A percentile compares a stretch with the other conserved stretches of the same genome.
Evolutionary conservation across 768 basidiomycete genomes (phyloP).

Genomic region (Boletus insuetus): DNA sequence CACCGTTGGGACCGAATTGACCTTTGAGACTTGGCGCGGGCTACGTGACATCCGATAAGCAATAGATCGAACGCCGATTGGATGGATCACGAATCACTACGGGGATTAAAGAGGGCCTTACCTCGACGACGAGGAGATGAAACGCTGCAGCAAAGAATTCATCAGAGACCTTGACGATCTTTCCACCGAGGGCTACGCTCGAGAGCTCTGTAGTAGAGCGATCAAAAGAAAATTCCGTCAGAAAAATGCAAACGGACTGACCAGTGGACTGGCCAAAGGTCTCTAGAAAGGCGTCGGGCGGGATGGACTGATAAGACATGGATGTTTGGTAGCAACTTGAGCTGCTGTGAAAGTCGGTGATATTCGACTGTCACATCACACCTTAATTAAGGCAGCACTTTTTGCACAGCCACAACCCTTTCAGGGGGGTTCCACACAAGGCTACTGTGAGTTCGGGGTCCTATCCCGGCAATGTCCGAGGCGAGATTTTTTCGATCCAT

Average conservation of each 20-base stretch:
- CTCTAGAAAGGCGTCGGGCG: conserved; percentile 45
- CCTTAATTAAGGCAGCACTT: no score
- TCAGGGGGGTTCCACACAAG: no score
- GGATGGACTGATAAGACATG: conserved; percentile 46
- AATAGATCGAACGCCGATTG: not conserved
- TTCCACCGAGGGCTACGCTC: conserved; percentile 77
- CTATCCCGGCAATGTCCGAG: no score
- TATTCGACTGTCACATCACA: no score
- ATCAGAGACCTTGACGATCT: conserved; percentile 77
- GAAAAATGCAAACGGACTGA: conserved; percentile 19
- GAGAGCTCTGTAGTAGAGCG: conserved; percentile 66
- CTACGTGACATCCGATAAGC: conserved; percentile 37
- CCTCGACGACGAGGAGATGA: conserved; percentile 81
- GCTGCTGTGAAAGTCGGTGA: no score
- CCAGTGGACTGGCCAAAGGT: conserved; percentile 53
- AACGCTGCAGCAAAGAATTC: conserved; percentile 92
- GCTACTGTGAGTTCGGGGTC: no score
- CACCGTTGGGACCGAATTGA: conserved; percentile 96
- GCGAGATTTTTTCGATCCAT: no score
- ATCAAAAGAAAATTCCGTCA: not conserved
- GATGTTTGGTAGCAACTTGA: not conserved
- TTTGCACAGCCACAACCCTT: no score
- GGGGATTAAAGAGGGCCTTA: conserved; percentile 29
- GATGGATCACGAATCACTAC: not conserved
- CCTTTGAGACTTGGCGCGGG: conserved; percentile 88